Percentiles rank a stretch among this genome's conserved stretches.
Conservation (phyloP, 768 basidiomycete species). For the Lentinula boryana region DNA sequence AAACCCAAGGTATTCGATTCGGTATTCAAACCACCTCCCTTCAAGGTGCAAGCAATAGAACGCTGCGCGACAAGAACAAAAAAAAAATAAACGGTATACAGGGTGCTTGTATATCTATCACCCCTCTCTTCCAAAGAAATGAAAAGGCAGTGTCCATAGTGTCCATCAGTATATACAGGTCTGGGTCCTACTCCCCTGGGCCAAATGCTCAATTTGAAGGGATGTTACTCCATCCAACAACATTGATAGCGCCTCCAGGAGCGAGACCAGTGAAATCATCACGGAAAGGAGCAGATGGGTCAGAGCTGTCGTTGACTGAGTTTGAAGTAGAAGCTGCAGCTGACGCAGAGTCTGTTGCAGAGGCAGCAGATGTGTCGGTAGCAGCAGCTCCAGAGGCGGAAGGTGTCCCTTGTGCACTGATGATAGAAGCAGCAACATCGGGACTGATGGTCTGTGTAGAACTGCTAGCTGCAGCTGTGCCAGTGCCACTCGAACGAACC, state of each 20-base stretch:
- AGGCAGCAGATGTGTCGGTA: slow-evolving; percentile 14
- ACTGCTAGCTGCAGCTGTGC: slow-evolving; percentile 14
- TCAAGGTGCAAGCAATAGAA: neutral
- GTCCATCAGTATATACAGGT: neutral
- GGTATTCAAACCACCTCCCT: neutral
- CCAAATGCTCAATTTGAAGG: slow-evolving; percentile 2
- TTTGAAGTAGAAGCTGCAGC: slow-evolving; percentile 14
- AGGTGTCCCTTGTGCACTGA: slow-evolving; percentile 17
- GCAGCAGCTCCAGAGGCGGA: slow-evolving; percentile 13
- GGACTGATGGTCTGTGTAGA: slow-evolving; percentile 25
- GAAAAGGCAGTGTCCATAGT: neutral
- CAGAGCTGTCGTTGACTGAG: slow-evolving; percentile 12
- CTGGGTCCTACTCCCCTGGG: neutral
- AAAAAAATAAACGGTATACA: slow-evolving; percentile 11
- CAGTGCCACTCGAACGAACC: slow-evolving; percentile 24
- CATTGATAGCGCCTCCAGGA: slow-evolving; percentile 34
- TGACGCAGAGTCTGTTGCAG: slow-evolving; percentile 14
- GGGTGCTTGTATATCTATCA: slow-evolving; percentile 13
- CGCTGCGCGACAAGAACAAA: neutral
- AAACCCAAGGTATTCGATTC: neutral
- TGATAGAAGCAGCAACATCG: slow-evolving; percentile 29
- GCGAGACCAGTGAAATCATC: slow-evolving; percentile 36
- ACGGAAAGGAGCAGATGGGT: slow-evolving; percentile 24
- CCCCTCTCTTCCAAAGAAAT: slow-evolving; percentile 8
- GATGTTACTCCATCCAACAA: slow-evolving; percentile 37